A percentile compares a stretch with the other conserved stretches of the same genome.
Evolutionary conservation across 2,329 filamentous ascomycete species (phyloP).

Genomic region (Verticillium dahliae): DNA sequence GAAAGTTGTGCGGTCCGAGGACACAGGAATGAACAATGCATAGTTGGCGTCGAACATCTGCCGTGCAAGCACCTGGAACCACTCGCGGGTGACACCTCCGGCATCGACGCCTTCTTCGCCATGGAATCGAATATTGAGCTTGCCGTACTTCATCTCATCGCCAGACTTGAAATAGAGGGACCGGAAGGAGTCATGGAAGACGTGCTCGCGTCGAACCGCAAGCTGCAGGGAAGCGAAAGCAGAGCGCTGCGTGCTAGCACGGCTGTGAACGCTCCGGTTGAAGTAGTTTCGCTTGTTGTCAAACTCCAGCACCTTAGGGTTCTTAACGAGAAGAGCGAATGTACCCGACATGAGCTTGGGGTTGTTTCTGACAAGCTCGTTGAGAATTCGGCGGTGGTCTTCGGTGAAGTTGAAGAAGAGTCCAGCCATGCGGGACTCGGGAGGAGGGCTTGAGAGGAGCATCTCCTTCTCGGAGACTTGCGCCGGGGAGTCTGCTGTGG

Average conservation of each 20-base stretch:
- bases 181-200: slow-evolving; percentile 98
- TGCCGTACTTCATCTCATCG: slow-evolving; percentile 98
- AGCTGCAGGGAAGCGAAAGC: slow-evolving; percentile 71
- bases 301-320: slow-evolving; percentile 97
- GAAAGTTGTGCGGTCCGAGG: slow-evolving; percentile 96
- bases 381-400: slow-evolving; percentile 93
- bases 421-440: slow-evolving; percentile 76
- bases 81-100: slow-evolving; percentile 94
- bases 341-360: slow-evolving; percentile 98
- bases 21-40: slow-evolving; percentile 91
- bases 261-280: slow-evolving; percentile 78
- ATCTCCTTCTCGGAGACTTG: slow-evolving; percentile 53
- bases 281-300: slow-evolving; percentile 99
- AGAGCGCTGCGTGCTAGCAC: slow-evolving; percentile 62
- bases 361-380: slow-evolving; percentile 94
- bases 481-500: slow-evolving; percentile 59
- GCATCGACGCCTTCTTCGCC: slow-evolving; percentile 97
- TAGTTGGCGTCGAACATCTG: slow-evolving; percentile 99
- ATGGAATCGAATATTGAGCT: slow-evolving; percentile 95
- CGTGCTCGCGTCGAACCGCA: slow-evolving; percentile 83
- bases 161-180: slow-evolving; percentile 95
- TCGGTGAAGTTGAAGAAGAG: slow-evolving; percentile 98
- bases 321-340: slow-evolving; percentile 92
- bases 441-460: slow-evolving; percentile 63
- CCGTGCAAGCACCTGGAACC: slow-evolving; percentile 95